A percentile compares a stretch with the other conserved stretches of the same genome.
Evolutionary conservation across 345 rosid genomes (phyloP).

Genomic region (Eucalyptus pauciflora): DNA sequence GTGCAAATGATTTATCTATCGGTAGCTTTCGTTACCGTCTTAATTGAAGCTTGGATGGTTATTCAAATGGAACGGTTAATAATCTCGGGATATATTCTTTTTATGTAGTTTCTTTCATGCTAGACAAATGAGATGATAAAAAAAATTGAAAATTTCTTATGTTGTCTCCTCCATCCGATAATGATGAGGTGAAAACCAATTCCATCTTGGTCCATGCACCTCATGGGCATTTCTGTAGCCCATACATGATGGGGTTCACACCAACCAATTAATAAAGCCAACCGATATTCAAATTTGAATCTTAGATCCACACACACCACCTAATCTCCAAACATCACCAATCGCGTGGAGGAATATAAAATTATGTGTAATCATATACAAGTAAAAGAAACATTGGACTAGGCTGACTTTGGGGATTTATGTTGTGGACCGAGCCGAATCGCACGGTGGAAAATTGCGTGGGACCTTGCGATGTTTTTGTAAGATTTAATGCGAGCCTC

Average conservation of each 20-base stretch:
- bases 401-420: background rate
- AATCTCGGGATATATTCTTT: accelerated
- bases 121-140: background rate
- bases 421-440: background rate
- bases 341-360: background rate
- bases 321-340: background rate
- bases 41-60: background rate
- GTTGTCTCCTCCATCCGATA: background rate
- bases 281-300: background rate
- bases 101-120: background rate
- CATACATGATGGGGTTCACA: background rate
- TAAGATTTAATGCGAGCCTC: background rate
- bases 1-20: background rate
- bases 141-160: background rate
- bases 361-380: background rate
- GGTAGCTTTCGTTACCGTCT: background rate
- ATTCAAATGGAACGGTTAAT: background rate
- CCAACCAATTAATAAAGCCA: background rate
- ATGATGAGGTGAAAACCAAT: background rate
- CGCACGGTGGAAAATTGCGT: background rate
- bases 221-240: background rate
- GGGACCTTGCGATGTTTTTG: background rate
- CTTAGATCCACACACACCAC: background rate
- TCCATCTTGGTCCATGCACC: background rate
- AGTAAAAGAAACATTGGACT: background rate